phyloP scores from a whole-genome alignment of 2,329 filamentous ascomycete species.

The Periconia macrospinosa region DNA sequence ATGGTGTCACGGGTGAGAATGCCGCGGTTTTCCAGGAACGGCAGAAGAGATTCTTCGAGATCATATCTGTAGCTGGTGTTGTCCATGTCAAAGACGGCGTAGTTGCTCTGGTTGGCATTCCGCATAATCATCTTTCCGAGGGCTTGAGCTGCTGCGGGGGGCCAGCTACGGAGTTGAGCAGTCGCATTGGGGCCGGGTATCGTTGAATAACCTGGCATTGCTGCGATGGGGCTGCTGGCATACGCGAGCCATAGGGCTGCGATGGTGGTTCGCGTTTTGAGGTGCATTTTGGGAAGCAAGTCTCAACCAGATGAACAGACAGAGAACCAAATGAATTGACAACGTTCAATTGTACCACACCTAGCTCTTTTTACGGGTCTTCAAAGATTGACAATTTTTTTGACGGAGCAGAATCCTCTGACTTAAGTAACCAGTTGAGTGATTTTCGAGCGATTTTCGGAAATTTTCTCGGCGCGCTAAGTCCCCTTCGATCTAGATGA shows the following conservation, averaged over 20 bases:
- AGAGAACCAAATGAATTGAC: too few relatives aligned
- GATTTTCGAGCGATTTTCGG: too few relatives aligned
- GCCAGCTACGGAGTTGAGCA: constrained; percentile 27
- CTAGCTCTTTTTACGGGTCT: not conserved
- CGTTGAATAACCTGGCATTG: constrained; percentile 17
- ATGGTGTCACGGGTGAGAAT: constrained; percentile 32
- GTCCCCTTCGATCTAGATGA: too few relatives aligned
- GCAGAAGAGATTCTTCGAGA: constrained; percentile 31
- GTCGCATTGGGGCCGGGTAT: constrained; percentile 9
- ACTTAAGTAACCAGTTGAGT: too few relatives aligned
- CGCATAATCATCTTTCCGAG: constrained; percentile 30
- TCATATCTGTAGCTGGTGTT: constrained; percentile 35
- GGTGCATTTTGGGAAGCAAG: too few relatives aligned
- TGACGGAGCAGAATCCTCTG: constrained; percentile 8
- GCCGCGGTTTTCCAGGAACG: constrained; percentile 34
- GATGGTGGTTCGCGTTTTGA: constrained; percentile 5
- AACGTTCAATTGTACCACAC: not conserved
- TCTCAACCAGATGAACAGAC: too few relatives aligned
- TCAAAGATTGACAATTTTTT: too few relatives aligned
- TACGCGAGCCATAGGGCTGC: constrained; percentile 24
- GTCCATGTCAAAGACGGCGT: constrained; percentile 37
- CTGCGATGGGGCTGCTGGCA: constrained; percentile 6
- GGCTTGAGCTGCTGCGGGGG: constrained; percentile 25
- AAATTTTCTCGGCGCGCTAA: too few relatives aligned
- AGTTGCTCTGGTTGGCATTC: constrained; percentile 35